These are phyloP conservation scores for Sclerotinia glacialis DNA, from an alignment of 2,329 filamentous ascomycete genomes.

Conservation along the genomic window DNA sequence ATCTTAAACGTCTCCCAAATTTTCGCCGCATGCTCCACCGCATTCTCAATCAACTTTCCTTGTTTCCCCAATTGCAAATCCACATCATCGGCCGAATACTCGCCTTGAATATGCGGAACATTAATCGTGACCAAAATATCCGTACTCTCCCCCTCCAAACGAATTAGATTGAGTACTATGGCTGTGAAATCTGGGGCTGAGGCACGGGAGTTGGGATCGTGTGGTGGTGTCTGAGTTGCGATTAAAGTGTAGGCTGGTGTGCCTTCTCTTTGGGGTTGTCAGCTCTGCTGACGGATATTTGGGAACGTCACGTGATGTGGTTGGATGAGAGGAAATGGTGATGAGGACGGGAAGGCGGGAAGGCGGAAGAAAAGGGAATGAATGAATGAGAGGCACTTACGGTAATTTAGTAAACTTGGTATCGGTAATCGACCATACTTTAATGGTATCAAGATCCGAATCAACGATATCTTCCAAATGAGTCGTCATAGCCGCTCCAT, in stretches of 20 bases:
- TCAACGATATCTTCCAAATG: conserved; percentile 69
- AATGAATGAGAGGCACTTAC: conserved; percentile 26
- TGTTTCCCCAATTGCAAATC: conserved; percentile 63
- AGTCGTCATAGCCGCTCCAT: conserved; percentile 67
- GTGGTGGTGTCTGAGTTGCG: conserved; percentile 57
- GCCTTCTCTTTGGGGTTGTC: conserved; percentile 41
- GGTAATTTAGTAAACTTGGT: conserved; percentile 55
- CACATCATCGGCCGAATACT: conserved; percentile 71
- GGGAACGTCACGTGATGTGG: conserved; percentile 28
- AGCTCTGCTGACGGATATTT: background rate
- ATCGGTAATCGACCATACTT: conserved; percentile 64
- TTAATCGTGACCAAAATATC: conserved; percentile 86
- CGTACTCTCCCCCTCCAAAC: conserved; percentile 70
- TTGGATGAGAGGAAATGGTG: background rate
- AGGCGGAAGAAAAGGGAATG: background rate
- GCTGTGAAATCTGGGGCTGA: conserved; percentile 58
- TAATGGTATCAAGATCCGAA: conserved; percentile 59
- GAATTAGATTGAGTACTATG: conserved; percentile 72
- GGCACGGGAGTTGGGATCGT: conserved; percentile 38
- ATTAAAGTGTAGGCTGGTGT: conserved; percentile 67
- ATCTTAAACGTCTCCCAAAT: conserved; percentile 75
- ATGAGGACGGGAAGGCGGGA: conserved; percentile 12
- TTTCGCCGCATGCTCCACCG: conserved; percentile 62
- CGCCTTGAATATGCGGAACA: conserved; percentile 75
- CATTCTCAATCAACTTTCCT: conserved; percentile 66